Evolutionary conservation across 2,329 filamentous ascomycete species (phyloP).

Genomic region (Aspergillus ustus): DNA sequence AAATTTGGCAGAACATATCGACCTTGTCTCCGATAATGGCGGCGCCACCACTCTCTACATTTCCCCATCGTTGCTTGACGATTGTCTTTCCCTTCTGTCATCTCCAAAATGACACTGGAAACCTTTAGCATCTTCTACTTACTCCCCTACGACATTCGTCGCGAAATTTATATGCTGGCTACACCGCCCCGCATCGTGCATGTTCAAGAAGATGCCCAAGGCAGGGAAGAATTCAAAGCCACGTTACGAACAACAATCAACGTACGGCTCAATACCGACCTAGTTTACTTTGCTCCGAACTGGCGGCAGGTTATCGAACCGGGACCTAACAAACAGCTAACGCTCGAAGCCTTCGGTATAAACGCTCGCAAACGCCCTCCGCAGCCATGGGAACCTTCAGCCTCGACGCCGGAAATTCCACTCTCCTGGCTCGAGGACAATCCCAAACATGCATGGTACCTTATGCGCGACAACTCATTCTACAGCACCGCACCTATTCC

Average conservation of each 20-base stretch:
- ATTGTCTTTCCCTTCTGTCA: background rate
- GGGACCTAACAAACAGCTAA: background rate
- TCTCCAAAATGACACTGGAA: background rate
- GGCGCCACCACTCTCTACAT: background rate
- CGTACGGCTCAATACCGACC: background rate
- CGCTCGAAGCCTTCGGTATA: slow-evolving; percentile 1
- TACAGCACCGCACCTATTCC: slow-evolving; percentile 1
- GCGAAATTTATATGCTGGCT: slow-evolving; percentile 7
- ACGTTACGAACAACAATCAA: background rate
- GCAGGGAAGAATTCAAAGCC: background rate
- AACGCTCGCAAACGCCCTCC: background rate
- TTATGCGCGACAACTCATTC: slow-evolving; percentile 6
- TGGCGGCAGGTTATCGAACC: background rate
- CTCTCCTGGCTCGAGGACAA: slow-evolving; percentile 1
- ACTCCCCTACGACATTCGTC: slow-evolving; percentile 6
- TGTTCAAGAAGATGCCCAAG: background rate
- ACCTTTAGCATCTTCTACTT: background rate
- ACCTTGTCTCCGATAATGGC: background rate
- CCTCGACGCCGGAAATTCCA: slow-evolving; percentile 5
- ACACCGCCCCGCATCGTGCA: slow-evolving; percentile 8
- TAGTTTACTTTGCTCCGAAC: slow-evolving; percentile 5
- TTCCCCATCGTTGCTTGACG: background rate
- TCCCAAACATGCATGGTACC: background rate
- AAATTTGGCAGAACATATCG: background rate
- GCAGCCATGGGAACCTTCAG: slow-evolving; percentile 2